Conservation (phyloP, 495 filamentous ascomycete species). For the Stereocaulon alpinum region DNA sequence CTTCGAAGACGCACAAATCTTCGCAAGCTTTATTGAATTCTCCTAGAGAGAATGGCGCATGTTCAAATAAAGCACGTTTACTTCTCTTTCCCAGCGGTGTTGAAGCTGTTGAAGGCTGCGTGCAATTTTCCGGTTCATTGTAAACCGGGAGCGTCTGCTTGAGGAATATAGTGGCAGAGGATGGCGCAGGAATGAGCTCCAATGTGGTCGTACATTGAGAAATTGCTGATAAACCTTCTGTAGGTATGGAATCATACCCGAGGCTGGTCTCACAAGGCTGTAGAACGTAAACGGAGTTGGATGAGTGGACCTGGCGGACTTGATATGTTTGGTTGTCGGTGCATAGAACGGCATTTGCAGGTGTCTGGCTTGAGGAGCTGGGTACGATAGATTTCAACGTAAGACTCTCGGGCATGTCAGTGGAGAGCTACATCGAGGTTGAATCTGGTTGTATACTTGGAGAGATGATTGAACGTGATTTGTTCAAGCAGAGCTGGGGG, state of each 20-base stretch:
- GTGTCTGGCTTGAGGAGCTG: conserved; percentile 28
- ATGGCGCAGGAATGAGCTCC: conserved; percentile 43
- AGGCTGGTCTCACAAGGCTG: conserved; percentile 36
- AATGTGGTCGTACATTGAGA: conserved; percentile 66
- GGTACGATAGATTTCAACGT: conserved; percentile 47
- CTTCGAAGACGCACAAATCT: conserved; percentile 40
- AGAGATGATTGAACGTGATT: conserved; percentile 49
- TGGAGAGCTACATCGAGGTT: background rate
- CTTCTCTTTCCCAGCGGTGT: conserved; percentile 9
- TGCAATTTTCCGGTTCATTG: conserved; percentile 20
- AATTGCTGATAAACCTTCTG: conserved; percentile 44
- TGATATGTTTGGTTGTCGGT: conserved; percentile 60
- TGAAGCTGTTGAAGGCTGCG: conserved; percentile 17
- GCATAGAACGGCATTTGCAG: conserved; percentile 62
- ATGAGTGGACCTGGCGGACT: conserved; percentile 82
- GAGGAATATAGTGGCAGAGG: conserved; percentile 30
- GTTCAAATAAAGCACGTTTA: conserved; percentile 28
- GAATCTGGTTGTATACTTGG: conserved; percentile 39
- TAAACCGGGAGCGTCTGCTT: conserved; percentile 30
- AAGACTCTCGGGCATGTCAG: conserved; percentile 39
- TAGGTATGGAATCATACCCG: conserved; percentile 24
- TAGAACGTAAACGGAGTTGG: conserved; percentile 71
- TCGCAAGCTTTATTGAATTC: conserved; percentile 41
- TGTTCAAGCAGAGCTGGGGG: conserved; percentile 60
- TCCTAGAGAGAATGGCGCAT: conserved; percentile 36